Conservation (phyloP, 805 yeast genomes). For the Metschnikowia lachancei region DNA sequence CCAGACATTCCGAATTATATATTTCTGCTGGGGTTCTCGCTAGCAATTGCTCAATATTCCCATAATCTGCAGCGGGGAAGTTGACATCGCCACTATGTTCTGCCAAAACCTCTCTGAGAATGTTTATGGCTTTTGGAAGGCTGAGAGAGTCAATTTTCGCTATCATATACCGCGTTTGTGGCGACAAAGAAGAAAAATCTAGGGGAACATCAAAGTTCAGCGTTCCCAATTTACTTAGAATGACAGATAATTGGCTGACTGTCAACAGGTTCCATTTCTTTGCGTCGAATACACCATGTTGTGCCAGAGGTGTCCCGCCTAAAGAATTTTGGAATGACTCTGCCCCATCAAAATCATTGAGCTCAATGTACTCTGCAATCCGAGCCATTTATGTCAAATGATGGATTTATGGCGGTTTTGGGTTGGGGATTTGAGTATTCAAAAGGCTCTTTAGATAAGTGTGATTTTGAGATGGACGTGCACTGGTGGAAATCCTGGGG, state of each 20-base stretch:
- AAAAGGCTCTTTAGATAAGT: too few relatives aligned
- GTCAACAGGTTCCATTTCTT: constrained; percentile 7
- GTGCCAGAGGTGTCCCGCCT: background rate
- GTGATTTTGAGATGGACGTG: too few relatives aligned
- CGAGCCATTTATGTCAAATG: constrained; percentile 4
- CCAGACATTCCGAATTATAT: background rate
- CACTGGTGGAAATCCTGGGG: too few relatives aligned
- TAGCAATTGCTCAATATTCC: constrained; percentile 26
- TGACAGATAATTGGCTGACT: constrained; percentile 3
- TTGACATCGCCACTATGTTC: constrained; percentile 35
- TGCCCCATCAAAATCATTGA: constrained; percentile 5
- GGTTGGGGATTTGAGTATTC: background rate
- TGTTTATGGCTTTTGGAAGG: constrained; percentile 27
- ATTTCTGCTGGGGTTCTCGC: constrained; percentile 16
- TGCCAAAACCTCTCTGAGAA: constrained; percentile 33
- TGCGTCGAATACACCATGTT: background rate
- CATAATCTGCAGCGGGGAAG: constrained; percentile 29
- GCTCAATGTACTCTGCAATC: constrained; percentile 15
- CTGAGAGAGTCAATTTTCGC: constrained; percentile 26
- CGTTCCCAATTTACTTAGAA: constrained; percentile 17
- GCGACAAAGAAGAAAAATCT: constrained; percentile 9
- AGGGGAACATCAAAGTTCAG: constrained; percentile 5
- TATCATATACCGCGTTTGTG: constrained; percentile 25
- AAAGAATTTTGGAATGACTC: background rate
- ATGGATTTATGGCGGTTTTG: background rate